Evolutionary conservation across 2,329 filamentous ascomycete species (phyloP).

Genomic region (Chaetomium sp.): DNA sequence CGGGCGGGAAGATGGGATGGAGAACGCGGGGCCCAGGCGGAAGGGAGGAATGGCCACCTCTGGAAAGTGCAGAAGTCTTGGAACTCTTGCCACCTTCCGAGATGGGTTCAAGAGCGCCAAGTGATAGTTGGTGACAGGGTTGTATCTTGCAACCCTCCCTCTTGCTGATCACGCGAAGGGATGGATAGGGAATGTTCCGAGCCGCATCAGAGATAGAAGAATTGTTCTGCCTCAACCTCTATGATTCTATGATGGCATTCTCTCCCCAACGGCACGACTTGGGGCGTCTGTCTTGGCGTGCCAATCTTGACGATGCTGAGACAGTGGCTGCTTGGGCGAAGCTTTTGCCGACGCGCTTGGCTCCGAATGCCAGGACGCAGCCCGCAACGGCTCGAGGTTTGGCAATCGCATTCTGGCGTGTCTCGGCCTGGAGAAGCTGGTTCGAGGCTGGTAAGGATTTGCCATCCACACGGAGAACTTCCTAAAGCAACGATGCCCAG

Average conservation of each 20-base stretch:
- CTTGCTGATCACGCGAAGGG: constrained; percentile 9
- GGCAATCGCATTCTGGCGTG: constrained; percentile 3
- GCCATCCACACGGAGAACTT: constrained; percentile 16
- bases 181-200: not conserved
- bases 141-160: constrained; percentile 12
- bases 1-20: not conserved
- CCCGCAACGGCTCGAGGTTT: constrained; percentile 8
- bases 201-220: not conserved
- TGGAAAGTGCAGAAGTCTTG: constrained; percentile 26
- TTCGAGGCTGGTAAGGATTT: not conserved
- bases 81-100: constrained; percentile 31
- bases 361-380: not conserved
- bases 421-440: not conserved
- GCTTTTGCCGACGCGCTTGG: constrained; percentile 16
- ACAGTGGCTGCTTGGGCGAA: constrained; percentile 13
- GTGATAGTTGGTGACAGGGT: constrained; percentile 24
- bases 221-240: not conserved
- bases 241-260: not conserved
- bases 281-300: not conserved
- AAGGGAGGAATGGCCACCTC: constrained; percentile 25
- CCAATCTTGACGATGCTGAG: constrained; percentile 2
- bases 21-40: not conserved
- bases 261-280: not conserved
- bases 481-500: constrained; percentile 20
- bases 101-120: constrained; percentile 31